A percentile compares a stretch with the other conserved stretches of the same genome.
These are phyloP conservation scores for Dissoconium aciculare DNA, from an alignment of 2,329 filamentous ascomycete species.

Conservation along the genomic window DNA sequence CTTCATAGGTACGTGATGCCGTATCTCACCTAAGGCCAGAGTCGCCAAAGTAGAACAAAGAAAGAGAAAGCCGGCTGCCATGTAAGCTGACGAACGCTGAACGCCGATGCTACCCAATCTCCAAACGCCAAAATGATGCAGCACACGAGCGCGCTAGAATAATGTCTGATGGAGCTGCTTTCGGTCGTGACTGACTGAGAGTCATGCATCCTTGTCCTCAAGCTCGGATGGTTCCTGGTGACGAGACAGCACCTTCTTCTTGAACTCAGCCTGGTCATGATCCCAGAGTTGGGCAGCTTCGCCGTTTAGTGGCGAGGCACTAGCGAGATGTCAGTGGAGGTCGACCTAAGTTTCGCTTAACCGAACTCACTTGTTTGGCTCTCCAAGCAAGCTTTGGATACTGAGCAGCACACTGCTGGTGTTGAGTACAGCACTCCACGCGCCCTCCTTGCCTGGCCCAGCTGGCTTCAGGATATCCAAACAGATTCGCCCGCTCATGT, in stretches of 20 bases:
- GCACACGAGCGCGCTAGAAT: too few species aligned
- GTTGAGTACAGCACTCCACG: constrained; percentile 97
- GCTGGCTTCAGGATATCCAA: constrained; percentile 75
- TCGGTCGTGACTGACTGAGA: background rate
- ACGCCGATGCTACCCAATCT: too few species aligned
- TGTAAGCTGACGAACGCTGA: too few species aligned
- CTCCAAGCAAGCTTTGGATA: constrained; percentile 83
- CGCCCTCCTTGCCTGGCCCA: constrained; percentile 41
- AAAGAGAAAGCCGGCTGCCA: too few species aligned
- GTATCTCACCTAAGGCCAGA: too few species aligned
- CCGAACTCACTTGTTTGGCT: constrained; percentile 82
- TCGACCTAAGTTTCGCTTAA: background rate
- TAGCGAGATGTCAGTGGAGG: constrained; percentile 26
- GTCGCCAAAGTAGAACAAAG: too few species aligned
- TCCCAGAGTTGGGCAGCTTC: constrained; percentile 96
- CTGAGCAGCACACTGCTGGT: constrained; percentile 86
- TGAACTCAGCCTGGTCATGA: constrained; percentile 71
- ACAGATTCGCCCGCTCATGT: constrained; percentile 93
- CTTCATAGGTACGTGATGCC: too few species aligned
- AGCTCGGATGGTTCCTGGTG: constrained; percentile 35
- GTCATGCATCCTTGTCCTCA: background rate
- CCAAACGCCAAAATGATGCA: too few species aligned
- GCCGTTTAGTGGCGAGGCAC: constrained; percentile 84
- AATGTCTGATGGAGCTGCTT: too few species aligned
- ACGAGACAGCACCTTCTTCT: constrained; percentile 52